A percentile compares a stretch with the other conserved stretches of the same genome.
Evolutionary conservation across 208 protist genomes (phyloP).

Genomic region (Trypanosoma caninum): DNA sequence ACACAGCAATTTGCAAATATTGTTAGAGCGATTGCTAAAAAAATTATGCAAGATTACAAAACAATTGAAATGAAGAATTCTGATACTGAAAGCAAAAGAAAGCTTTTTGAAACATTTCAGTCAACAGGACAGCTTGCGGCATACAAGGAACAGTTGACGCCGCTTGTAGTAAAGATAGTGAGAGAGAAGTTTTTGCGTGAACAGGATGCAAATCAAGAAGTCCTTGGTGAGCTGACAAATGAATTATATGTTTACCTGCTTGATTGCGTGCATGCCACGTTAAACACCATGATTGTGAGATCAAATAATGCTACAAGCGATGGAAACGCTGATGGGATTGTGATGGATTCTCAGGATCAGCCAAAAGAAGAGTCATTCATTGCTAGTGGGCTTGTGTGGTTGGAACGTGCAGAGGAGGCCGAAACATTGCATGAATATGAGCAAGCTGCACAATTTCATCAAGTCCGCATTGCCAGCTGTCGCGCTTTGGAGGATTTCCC

Average conservation of each 20-base stretch:
- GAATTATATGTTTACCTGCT: slow-evolving; percentile 90
- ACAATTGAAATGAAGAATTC: background rate
- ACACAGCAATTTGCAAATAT: slow-evolving; percentile 27
- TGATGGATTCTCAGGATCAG: background rate
- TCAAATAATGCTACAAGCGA: background rate
- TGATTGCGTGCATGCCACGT: slow-evolving; percentile 69
- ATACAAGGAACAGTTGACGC: slow-evolving; percentile 72
- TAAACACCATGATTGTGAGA: slow-evolving; percentile 32
- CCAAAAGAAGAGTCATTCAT: background rate
- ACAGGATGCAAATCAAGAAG: slow-evolving; percentile 27
- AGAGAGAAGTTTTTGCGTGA: slow-evolving; percentile 54
- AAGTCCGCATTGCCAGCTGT: slow-evolving; percentile 63
- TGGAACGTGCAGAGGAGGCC: slow-evolving; percentile 75
- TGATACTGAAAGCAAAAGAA: slow-evolving; percentile 17
- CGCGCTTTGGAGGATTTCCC: slow-evolving; percentile 13
- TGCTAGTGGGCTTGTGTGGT: slow-evolving; percentile 27
- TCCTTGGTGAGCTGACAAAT: slow-evolving; percentile 63
- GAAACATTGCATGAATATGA: slow-evolving; percentile 61
- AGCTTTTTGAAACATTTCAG: slow-evolving; percentile 64
- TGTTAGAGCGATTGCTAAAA: slow-evolving; percentile 21
- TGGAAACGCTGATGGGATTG: background rate
- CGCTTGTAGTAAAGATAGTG: slow-evolving; percentile 58
- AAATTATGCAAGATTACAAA: slow-evolving; percentile 29
- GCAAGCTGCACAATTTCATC: slow-evolving; percentile 67
- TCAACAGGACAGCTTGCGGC: slow-evolving; percentile 62